Percentiles rank a stretch among this genome's conserved stretches.
Evolutionary conservation across 1,284 basidiomycete genomes (phyloP).

Genomic region (Rhizoctonia solani): DNA sequence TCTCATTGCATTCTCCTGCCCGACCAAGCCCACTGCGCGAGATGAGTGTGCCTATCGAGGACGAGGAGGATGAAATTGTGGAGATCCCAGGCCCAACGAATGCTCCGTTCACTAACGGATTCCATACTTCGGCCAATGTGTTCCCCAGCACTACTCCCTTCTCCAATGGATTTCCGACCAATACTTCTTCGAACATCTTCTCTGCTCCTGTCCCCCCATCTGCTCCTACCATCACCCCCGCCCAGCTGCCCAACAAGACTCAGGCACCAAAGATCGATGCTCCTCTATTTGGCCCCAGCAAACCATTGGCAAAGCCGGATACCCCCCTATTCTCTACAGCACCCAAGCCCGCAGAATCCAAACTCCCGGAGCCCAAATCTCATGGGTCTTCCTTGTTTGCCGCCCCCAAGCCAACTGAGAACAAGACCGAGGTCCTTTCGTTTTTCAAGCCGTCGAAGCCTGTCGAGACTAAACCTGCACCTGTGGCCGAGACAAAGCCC

Average conservation of each 20-base stretch:
- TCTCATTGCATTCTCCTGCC: slow-evolving; percentile 25
- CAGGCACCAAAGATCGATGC: slow-evolving; percentile 5
- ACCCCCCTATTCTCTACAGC: too few relatives aligned
- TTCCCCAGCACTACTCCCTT: not conserved
- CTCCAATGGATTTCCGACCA: slow-evolving; percentile 11
- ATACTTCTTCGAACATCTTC: slow-evolving; percentile 9
- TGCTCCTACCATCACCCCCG: slow-evolving; percentile 3
- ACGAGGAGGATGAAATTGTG: slow-evolving; percentile 18
- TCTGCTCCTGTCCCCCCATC: slow-evolving; percentile 20
- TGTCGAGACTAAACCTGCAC: not conserved
- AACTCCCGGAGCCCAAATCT: too few relatives aligned
- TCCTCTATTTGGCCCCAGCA: not conserved
- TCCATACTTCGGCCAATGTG: not conserved
- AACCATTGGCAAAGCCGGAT: not conserved
- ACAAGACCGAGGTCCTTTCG: too few relatives aligned
- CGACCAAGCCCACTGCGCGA: slow-evolving; percentile 17
- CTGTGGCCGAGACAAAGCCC: not conserved
- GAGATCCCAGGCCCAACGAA: not conserved
- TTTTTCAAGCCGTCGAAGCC: too few relatives aligned
- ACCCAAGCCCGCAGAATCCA: too few relatives aligned
- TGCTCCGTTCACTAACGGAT: not conserved
- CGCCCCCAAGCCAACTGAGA: too few relatives aligned
- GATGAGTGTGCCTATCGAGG: slow-evolving; percentile 30
- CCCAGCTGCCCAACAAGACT: slow-evolving; percentile 1
- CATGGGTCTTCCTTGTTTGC: too few relatives aligned